phyloP scores from a whole-genome alignment of 2,329 filamentous ascomycete genomes.

The Colletotrichum tropicale region DNA sequence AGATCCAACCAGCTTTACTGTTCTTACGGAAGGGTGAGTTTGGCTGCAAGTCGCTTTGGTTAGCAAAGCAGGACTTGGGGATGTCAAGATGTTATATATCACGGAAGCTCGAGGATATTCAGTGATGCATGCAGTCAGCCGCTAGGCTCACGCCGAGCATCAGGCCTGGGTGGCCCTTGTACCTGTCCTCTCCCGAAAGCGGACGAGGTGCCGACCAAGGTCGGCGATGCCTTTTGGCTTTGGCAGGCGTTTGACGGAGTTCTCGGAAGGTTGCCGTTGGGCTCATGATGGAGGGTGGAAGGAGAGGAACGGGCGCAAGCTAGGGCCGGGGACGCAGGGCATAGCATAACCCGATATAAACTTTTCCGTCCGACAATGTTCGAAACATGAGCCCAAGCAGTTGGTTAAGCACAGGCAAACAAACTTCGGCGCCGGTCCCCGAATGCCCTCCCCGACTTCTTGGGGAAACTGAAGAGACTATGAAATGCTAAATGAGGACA shows the following conservation, averaged over 20 bases:
- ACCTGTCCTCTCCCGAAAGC: not conserved
- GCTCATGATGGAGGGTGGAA: constrained; percentile 3
- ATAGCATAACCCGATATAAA: constrained; percentile 12
- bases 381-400: constrained; percentile 19
- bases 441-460: not conserved
- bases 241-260: constrained; percentile 17
- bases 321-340: constrained; percentile 5
- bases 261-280: constrained; percentile 14
- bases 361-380: constrained; percentile 19
- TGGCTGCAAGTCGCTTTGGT: constrained; percentile 47
- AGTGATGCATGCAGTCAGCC: constrained; percentile 10
- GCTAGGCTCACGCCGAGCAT: constrained; percentile 16
- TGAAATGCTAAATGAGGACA: not conserved
- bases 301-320: constrained; percentile 13
- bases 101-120: not conserved
- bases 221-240: constrained; percentile 11
- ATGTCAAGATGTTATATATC: not conserved
- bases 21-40: constrained; percentile 64
- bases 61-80: constrained; percentile 21
- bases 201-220: constrained; percentile 4
- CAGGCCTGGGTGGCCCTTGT: not conserved
- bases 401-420: constrained; percentile 9
- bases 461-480: not conserved
- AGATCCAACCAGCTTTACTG: constrained; percentile 84
- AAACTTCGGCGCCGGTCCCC: constrained; percentile 13